These are phyloP conservation scores for Annulohypoxylon stygium DNA, from an alignment of 495 filamentous ascomycete genomes.

Conservation along the genomic window DNA sequence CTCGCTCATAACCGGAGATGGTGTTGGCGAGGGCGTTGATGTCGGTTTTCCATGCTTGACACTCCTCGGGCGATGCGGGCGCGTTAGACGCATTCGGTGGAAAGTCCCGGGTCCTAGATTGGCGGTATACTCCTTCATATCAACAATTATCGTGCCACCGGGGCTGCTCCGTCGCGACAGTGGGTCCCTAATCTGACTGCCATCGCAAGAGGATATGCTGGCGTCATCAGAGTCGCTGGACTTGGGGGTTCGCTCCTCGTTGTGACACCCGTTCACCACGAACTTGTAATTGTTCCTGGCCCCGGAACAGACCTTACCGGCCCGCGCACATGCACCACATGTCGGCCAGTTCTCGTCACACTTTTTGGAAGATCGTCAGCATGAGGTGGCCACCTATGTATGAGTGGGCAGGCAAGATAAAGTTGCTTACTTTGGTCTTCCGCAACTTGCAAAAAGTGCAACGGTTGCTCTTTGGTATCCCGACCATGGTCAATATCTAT, in stretches of 20 bases:
- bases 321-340: constrained; percentile 56
- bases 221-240: constrained; percentile 25
- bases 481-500: constrained; percentile 43
- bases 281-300: constrained; percentile 53
- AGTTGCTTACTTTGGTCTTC: constrained; percentile 47
- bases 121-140: constrained; percentile 41
- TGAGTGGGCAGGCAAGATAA: neutral
- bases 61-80: constrained; percentile 18
- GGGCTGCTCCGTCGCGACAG: constrained; percentile 23
- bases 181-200: constrained; percentile 14
- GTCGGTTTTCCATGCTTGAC: constrained; percentile 2
- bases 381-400: neutral
- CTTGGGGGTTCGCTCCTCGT: constrained; percentile 29
- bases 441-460: constrained; percentile 50
- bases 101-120: constrained; percentile 34
- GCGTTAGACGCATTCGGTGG: constrained; percentile 42
- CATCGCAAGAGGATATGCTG: constrained; percentile 23
- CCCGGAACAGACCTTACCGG: constrained; percentile 54
- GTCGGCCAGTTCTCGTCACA: constrained; percentile 60
- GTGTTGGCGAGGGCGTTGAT: constrained; percentile 26
- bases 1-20: constrained; percentile 34
- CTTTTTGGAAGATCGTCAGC: constrained; percentile 37
- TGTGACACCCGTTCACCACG: constrained; percentile 48
- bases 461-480: constrained; percentile 50
- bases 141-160: constrained; percentile 30